These are phyloP conservation scores for Cladosporium phlei DNA, from an alignment of 2,329 filamentous ascomycete species.

Conservation along the genomic window DNA sequence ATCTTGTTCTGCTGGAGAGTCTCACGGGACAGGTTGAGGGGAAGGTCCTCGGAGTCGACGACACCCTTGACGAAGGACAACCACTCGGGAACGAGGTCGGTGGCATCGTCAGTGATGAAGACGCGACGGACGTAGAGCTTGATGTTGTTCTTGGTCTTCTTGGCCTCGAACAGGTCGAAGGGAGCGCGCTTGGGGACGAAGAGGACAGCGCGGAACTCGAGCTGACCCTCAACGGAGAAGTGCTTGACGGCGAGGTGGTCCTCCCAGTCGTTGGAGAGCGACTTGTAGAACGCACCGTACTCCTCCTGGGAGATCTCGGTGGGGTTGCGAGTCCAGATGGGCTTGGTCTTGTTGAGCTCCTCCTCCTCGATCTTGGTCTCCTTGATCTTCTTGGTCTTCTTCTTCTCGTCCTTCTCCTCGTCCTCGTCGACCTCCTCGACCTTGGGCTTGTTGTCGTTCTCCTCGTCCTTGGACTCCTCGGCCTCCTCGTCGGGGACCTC, in stretches of 20 bases:
- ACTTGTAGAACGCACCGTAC: constrained; percentile 99
- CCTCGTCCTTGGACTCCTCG: constrained; percentile 65
- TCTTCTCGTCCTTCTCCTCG: constrained; percentile 78
- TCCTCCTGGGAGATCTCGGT: constrained; percentile 92
- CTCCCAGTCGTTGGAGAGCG: constrained; percentile 99
- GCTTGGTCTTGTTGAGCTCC: constrained; percentile 99
- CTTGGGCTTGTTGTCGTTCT: constrained; percentile 87
- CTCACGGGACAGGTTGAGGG: constrained; percentile 99
- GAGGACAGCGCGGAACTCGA: constrained; percentile 99
- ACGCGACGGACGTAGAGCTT: constrained; percentile 99
- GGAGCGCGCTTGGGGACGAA: constrained; percentile 99
- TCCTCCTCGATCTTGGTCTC: constrained; percentile 98
- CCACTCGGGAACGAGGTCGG: constrained; percentile 98
- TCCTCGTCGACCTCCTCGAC: constrained; percentile 88
- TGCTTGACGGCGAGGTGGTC: constrained; percentile 99
- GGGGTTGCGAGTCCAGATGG: constrained; percentile 99
- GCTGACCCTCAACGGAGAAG: constrained; percentile 99
- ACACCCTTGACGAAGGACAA: constrained; percentile 99
- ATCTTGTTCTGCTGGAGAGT: constrained; percentile 99
- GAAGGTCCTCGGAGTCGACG: constrained; percentile 98
- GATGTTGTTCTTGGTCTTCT: constrained; percentile 99
- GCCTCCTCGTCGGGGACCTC: constrained; percentile 96
- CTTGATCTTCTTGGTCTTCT: constrained; percentile 99
- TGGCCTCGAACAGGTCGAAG: constrained; percentile 99
- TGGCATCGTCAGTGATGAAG: constrained; percentile 99